Conservation (phyloP, 208 protist species). For the Acanthamoeba castellanii region DNA sequence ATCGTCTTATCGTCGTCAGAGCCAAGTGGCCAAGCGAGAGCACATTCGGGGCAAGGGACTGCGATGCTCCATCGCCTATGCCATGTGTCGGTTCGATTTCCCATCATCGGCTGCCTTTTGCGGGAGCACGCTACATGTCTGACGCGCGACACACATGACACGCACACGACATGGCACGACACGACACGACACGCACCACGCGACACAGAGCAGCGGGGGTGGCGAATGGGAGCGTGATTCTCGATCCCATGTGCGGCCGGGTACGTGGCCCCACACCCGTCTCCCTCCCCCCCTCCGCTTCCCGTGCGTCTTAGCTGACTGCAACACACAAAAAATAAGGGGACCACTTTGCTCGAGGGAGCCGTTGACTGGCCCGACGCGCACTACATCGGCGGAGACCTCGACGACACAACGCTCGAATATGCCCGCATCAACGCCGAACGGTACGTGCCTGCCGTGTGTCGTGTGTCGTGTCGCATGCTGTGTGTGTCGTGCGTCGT, state of each 20-base stretch:
- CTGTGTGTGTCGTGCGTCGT: no score
- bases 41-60: slow-evolving; percentile 5
- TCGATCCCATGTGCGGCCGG: slow-evolving; percentile 56
- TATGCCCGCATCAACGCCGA: background rate
- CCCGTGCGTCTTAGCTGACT: background rate
- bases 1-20: background rate
- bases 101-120: no score
- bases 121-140: background rate
- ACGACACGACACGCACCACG: no score
- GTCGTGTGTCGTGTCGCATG: no score
- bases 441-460: background rate
- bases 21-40: background rate
- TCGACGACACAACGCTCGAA: background rate
- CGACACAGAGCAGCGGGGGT: background rate
- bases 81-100: slow-evolving; percentile 16
- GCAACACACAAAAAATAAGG: background rate
- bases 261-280: no score
- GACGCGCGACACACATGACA: background rate
- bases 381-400: slow-evolving; percentile 44
- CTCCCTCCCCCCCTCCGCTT: no score
- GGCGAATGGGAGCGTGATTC: background rate
- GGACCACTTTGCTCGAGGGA: slow-evolving; percentile 19
- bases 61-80: slow-evolving; percentile 27
- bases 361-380: slow-evolving; percentile 12
- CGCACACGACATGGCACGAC: background rate